Evolutionary conservation across 768 basidiomycete species (phyloP), one percentile per base, ranked within the genome.

Genomic region (Termitomyces titanicus): DNA sequence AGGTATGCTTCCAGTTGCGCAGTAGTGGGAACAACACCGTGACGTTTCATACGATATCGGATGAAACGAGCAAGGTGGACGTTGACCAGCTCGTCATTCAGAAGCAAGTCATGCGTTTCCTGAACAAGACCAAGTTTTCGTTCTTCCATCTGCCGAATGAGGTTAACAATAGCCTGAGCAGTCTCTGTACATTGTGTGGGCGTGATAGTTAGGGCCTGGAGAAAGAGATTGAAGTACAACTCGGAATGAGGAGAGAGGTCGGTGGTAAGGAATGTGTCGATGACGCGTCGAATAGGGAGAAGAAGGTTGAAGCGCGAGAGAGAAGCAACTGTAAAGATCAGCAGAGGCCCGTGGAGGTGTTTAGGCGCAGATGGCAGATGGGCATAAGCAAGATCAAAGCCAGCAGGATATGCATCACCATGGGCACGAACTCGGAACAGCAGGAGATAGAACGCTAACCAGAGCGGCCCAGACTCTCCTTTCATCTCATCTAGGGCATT

Each of bases 401-500:
- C 60, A 1, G 73, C 70, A 0, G 72, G 72, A 18, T 69, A 66
- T 0, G 82, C 84, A 22, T 86, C 77, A 15, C 53, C 53, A 1
- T 74, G 65, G 0, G 78, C 76, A n/a, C 64, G 69, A 11, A 84
- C 71, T 64, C 76, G 79, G 66, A 74, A 75, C 3, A 64, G 68
- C 15, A 79, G 67, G 39, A 86, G 70, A 43, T 77, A 74, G 29
- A 88, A 66, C 11, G 79, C 64, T n/a, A 85, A 68, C 85, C 85
- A 88, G 0, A 74, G 59, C 0, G 86, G 85, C 12, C 72, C 51
- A 31, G n/a, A 1, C 4, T 51, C 44, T 34, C 42, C 55, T 5
- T 46, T 20, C 44, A 56, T 51, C 20, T 37, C 18, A 3, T 51
- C 9, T 33, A 34, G 39, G 33, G 31, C 27, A 18, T 11, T 38